Conservation (phyloP, 306 rosid species). For the Dalbergia cochinchinensis region DNA sequence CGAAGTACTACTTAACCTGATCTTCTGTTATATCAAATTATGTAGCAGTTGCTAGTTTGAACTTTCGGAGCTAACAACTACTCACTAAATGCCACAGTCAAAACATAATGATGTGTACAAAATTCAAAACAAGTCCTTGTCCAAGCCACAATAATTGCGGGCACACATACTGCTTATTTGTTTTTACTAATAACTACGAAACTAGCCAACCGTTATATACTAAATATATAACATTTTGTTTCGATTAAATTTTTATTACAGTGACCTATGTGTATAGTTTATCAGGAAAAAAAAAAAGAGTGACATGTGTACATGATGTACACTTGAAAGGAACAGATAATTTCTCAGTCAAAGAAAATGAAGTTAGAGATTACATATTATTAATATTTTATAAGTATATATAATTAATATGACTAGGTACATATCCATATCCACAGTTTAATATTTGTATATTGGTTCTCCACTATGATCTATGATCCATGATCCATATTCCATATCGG, state of each 20-base stretch:
- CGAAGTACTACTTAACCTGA: background rate
- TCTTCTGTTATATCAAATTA: constrained; percentile 12
- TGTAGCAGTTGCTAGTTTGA: constrained; percentile 5
- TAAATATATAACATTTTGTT: background rate
- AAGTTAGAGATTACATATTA: constrained; percentile 21
- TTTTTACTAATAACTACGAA: background rate
- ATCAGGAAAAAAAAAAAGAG: background rate
- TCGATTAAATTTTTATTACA: background rate
- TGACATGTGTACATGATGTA: background rate
- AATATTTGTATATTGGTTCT: background rate
- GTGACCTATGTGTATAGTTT: background rate
- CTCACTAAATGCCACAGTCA: constrained; percentile 7
- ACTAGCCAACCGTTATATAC: background rate
- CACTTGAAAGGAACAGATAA: constrained; percentile 34
- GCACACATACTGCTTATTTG: background rate
- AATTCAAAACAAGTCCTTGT: constrained; percentile 28
- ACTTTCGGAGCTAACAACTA: background rate
- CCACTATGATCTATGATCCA: background rate
- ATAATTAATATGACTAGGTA: background rate
- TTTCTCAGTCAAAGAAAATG: constrained; percentile 41
- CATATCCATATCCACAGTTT: constrained; percentile 45
- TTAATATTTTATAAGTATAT: background rate
- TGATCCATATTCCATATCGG: constrained; percentile 6
- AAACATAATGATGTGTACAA: constrained; percentile 32
- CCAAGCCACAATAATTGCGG: constrained; percentile 33